Percentiles rank a stretch among this genome's conserved stretches.
Evolutionary conservation across 2,329 filamentous ascomycete species (phyloP).

Genomic region (Neofusicoccum sp.): DNA sequence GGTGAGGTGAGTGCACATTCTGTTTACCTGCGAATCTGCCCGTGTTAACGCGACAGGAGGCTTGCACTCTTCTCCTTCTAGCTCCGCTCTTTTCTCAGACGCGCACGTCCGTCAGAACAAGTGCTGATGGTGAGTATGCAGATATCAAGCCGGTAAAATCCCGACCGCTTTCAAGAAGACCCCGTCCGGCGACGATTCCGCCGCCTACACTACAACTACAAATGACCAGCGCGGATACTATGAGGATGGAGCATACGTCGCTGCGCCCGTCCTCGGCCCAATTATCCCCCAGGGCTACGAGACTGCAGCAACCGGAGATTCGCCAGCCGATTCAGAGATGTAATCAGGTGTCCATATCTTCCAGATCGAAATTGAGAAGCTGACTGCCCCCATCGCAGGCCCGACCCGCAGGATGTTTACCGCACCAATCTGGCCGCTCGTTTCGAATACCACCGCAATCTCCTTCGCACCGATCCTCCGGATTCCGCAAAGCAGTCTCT

Average conservation of each 20-base stretch:
- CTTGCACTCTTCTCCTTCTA: constrained; percentile 8
- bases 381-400: too few species aligned
- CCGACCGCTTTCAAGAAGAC: constrained; percentile 58
- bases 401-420: too few species aligned
- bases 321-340: not conserved
- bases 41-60: constrained; percentile 10
- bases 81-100: not conserved
- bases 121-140: constrained; percentile 41
- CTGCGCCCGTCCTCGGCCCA: constrained; percentile 47
- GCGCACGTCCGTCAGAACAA: constrained; percentile 24
- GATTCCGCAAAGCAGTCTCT: too few species aligned
- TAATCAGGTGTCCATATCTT: not conserved
- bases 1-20: constrained; percentile 31
- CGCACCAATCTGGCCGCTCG: too few species aligned
- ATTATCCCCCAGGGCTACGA: not conserved
- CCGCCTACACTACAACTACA: constrained; percentile 52
- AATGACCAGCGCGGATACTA: constrained; percentile 68
- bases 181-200: constrained; percentile 16
- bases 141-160: constrained; percentile 73
- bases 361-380: too few species aligned
- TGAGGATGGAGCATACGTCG: constrained; percentile 78
- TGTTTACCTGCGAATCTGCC: not conserved
- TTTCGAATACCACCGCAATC: too few species aligned
- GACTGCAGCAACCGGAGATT: not conserved
- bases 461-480: too few species aligned